These are phyloP conservation scores for Metschnikowia similis DNA, from an alignment of 805 yeast species.

Conservation along the genomic window DNA sequence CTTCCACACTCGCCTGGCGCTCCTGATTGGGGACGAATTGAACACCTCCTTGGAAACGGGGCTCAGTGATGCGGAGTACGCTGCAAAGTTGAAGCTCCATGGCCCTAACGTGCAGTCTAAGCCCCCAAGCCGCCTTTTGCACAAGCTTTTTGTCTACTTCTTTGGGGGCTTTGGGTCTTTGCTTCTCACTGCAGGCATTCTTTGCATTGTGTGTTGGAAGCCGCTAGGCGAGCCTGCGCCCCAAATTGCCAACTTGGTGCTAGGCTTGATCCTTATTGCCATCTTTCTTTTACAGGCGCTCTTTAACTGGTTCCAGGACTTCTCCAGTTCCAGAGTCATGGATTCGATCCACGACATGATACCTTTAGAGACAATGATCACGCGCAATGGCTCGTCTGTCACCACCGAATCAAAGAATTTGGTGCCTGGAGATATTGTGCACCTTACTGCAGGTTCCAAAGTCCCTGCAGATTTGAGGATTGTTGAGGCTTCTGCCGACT, in stretches of 20 bases:
- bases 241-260: slow-evolving; percentile 38
- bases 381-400: slow-evolving; percentile 29
- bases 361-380: slow-evolving; percentile 33
- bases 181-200: slow-evolving; percentile 38
- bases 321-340: slow-evolving; percentile 45
- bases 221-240: slow-evolving; percentile 46
- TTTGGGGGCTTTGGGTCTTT: slow-evolving; percentile 49
- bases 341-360: slow-evolving; percentile 42
- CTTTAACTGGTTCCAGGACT: slow-evolving; percentile 46
- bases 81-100: slow-evolving; percentile 15
- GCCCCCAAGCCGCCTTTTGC: slow-evolving; percentile 30
- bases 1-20: slow-evolving; percentile 27
- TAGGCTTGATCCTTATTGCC: slow-evolving; percentile 38
- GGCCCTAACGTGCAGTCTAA: slow-evolving; percentile 38
- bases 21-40: slow-evolving; percentile 20
- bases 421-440: slow-evolving; percentile 45
- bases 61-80: slow-evolving; percentile 15
- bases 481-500: slow-evolving; percentile 30
- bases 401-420: slow-evolving; percentile 30
- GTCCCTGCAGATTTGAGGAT: slow-evolving; percentile 48
- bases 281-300: slow-evolving; percentile 41
- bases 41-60: slow-evolving; percentile 20
- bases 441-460: slow-evolving; percentile 35
- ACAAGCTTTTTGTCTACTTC: slow-evolving; percentile 34
- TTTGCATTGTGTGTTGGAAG: slow-evolving; percentile 43